Evolutionary conservation across 1,284 basidiomycete genomes (phyloP), one percentile per base, ranked within the genome.

Genomic region (Puccinia hordei): DNA sequence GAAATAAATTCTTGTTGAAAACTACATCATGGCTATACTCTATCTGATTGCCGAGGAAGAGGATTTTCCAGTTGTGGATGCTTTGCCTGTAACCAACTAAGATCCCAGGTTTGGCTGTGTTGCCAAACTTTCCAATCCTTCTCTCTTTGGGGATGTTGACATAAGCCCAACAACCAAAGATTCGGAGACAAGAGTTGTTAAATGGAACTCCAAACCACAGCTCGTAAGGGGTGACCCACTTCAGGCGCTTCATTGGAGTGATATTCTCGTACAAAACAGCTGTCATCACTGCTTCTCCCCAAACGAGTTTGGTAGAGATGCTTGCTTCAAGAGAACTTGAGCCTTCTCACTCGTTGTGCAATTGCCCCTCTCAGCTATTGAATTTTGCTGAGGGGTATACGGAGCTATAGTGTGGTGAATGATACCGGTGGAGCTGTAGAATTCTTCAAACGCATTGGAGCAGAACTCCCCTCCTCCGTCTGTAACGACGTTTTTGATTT

Each of bases 371-470:
- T 85, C 83, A 0, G 85, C 83, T 55, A 84, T 81, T 82, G 86
- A 78, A 82, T 86, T 87, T 80, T 83, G 33, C 65, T 84, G 82
- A 4, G 85, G 86, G 2, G 86, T 85, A 77, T 88, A 84, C 30
- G 53, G 71, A 10, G 53, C 71, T 6, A 53, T 73, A 22, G 41
- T 57, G 30, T 57, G 53, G 41, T 22, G 33, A 15, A 22, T 5
- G 41, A 73, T 73, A 0, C 71, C 71, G 3, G 27, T 30, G 8
- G 46, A 30, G 13, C 30, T 1, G 3, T 46, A 33, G 46, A 71
- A 71, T 24, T 46, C 22, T 15, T 71, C 22, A 44, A 71, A 71
- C 12, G 17, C 27, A 13, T 27, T 10, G 12, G 22, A 27, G 22
- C 19, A n/a, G 17, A 30, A 51, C 17, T 71, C 68, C 65, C 35